A percentile compares a stretch with the other conserved stretches of the same genome.
Evolutionary conservation across 768 basidiomycete genomes (phyloP).

Genomic region (Tulasnella calospora): DNA sequence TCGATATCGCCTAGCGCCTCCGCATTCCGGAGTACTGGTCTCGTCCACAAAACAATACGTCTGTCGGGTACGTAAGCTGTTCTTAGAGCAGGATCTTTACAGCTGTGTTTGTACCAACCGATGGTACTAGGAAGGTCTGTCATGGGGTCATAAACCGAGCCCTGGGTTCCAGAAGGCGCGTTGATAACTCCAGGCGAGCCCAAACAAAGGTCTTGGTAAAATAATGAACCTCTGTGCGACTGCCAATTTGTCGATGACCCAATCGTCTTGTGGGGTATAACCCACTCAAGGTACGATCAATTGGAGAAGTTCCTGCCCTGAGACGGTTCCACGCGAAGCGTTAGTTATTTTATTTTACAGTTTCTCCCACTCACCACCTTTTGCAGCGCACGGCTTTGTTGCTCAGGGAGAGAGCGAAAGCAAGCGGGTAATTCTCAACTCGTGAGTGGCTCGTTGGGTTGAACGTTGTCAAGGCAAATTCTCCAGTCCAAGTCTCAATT

Average conservation of each 20-base stretch:
- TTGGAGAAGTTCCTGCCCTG: background rate
- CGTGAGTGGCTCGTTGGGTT: constrained; percentile 39
- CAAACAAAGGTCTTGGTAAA: background rate
- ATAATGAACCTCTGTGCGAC: background rate
- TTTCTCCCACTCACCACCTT: background rate
- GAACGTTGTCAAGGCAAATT: constrained; percentile 18
- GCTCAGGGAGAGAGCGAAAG: constrained; percentile 68
- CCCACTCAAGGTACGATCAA: background rate
- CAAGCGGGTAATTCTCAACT: constrained; percentile 52
- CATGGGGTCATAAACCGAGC: background rate
- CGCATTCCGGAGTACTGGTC: no score
- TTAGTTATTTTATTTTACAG: no score
- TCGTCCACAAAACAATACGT: background rate
- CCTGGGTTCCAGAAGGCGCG: background rate
- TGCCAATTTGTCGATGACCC: background rate
- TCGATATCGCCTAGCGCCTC: no score
- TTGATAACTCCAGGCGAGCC: background rate
- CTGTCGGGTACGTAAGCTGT: background rate
- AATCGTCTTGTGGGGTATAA: background rate
- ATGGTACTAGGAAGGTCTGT: background rate
- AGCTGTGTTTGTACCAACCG: background rate
- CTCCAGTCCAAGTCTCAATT: constrained; percentile 27
- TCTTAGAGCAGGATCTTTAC: background rate
- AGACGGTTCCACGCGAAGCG: background rate
- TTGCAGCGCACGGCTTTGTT: constrained; percentile 36